phyloP scores from a whole-genome alignment of 257 asterid genomes.

The Ballota nigra region DNA sequence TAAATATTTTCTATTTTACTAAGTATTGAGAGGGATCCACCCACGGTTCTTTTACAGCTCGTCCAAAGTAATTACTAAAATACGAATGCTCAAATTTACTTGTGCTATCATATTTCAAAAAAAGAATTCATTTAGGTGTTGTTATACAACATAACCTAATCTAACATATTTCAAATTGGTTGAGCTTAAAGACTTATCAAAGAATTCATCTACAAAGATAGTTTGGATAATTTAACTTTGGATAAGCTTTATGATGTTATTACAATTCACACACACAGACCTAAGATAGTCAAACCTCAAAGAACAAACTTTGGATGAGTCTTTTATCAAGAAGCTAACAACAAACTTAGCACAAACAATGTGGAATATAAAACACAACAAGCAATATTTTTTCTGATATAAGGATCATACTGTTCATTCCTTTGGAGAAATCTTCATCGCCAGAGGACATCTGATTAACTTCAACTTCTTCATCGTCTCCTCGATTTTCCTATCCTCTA shows the following conservation, averaged over 20 bases:
- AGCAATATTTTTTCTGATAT: neutral
- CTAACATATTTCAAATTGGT: too few relatives aligned
- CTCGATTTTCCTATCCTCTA: constrained; percentile 31
- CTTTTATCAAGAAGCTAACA: neutral
- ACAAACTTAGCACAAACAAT: neutral
- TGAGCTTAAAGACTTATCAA: too few relatives aligned
- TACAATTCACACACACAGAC: neutral
- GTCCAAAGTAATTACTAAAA: too few relatives aligned
- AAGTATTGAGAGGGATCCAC: too few relatives aligned
- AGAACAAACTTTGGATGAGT: neutral
- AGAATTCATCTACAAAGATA: neutral
- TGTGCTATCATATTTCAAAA: too few relatives aligned
- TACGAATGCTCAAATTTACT: too few relatives aligned
- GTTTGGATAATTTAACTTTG: neutral
- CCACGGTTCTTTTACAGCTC: too few relatives aligned
- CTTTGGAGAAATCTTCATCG: constrained; percentile 72
- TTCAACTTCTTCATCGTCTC: constrained; percentile 47
- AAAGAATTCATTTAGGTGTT: too few relatives aligned
- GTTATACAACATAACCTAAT: too few relatives aligned
- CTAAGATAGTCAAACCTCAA: neutral
- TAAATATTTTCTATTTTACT: constrained; percentile 29
- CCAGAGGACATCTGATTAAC: constrained; percentile 78
- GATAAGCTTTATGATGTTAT: neutral
- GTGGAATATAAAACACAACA: neutral
- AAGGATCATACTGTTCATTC: constrained; percentile 74